Conservation (phyloP, 768 basidiomycete species). For the Obba rivulosa region DNA sequence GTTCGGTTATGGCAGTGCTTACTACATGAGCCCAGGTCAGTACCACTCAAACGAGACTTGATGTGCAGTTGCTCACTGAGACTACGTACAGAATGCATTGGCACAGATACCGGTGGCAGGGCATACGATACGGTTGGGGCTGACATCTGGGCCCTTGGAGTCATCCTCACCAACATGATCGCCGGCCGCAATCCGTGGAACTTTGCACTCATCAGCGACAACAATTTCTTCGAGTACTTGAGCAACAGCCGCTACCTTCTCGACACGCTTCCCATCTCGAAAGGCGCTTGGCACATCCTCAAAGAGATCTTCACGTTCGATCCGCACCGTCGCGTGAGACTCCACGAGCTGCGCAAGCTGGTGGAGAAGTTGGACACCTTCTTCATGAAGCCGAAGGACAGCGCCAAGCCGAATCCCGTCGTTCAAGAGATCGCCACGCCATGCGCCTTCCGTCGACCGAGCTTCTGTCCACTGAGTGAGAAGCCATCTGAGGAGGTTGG, state of each 20-base stretch:
- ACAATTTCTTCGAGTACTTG: conserved; percentile 41
- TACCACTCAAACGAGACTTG: neutral
- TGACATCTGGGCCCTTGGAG: conserved; percentile 33
- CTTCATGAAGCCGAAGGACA: conserved; percentile 50
- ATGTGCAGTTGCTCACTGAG: neutral
- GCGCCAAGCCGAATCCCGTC: conserved; percentile 25
- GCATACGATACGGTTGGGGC: conserved; percentile 31
- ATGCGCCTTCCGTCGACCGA: conserved; percentile 10
- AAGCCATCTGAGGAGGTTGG: neutral
- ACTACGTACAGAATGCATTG: conserved; percentile 18
- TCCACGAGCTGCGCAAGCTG: conserved; percentile 53
- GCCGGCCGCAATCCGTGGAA: conserved; percentile 51
- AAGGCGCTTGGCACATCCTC: conserved; percentile 38
- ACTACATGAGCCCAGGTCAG: conserved; percentile 26
- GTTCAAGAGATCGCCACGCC: conserved; percentile 21
- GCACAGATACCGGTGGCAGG: conserved; percentile 13
- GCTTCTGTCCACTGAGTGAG: neutral
- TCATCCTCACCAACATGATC: conserved; percentile 53
- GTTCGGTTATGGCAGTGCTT: conserved; percentile 17
- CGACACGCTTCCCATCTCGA: conserved; percentile 46
- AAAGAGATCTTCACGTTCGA: conserved; percentile 60
- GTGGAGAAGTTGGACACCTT: conserved; percentile 56
- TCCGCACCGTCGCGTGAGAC: conserved; percentile 53
- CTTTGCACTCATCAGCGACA: conserved; percentile 41
- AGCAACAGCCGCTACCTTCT: conserved; percentile 41